Evolutionary conservation across 805 yeast genomes (phyloP).

Genomic region (Debaryomyces castellii): DNA sequence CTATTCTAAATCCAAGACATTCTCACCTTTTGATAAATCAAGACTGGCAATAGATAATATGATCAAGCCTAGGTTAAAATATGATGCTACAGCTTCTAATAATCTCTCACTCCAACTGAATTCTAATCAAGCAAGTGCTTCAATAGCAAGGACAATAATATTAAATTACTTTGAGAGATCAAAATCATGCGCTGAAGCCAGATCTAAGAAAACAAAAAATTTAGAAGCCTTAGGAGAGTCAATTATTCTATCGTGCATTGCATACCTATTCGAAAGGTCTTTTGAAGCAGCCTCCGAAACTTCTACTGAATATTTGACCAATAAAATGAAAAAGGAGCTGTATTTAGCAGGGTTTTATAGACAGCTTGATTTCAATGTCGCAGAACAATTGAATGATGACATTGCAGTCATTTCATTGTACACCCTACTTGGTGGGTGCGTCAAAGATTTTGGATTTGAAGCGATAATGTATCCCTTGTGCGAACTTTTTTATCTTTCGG

Average conservation of each 20-base stretch:
- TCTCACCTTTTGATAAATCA: constrained; percentile 38
- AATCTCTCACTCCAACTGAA: not conserved
- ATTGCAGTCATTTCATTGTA: constrained; percentile 55
- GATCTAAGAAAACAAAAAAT: constrained; percentile 38
- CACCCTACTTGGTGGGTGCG: constrained; percentile 65
- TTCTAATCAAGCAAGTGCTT: not conserved
- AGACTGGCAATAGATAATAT: constrained; percentile 48
- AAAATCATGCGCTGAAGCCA: constrained; percentile 56
- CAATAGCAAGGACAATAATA: constrained; percentile 10
- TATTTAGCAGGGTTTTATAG: constrained; percentile 47
- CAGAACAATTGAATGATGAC: constrained; percentile 39
- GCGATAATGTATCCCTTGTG: constrained; percentile 60
- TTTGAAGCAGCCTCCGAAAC: constrained; percentile 53
- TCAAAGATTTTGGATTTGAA: constrained; percentile 82
- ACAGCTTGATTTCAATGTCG: constrained; percentile 43
- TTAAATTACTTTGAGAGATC: constrained; percentile 55
- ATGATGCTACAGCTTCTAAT: not conserved
- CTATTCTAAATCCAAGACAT: constrained; percentile 28
- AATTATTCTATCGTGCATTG: constrained; percentile 52
- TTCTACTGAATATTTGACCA: constrained; percentile 52
- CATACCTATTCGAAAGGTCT: constrained; percentile 64
- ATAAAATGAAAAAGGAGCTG: constrained; percentile 41
- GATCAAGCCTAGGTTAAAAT: constrained; percentile 38
- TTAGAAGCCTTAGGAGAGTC: constrained; percentile 58
- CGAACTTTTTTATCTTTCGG: constrained; percentile 62